These are phyloP conservation scores for Cinnamomum chago DNA, from an alignment of 164 flowering plant genomes.

Conservation along the genomic window DNA sequence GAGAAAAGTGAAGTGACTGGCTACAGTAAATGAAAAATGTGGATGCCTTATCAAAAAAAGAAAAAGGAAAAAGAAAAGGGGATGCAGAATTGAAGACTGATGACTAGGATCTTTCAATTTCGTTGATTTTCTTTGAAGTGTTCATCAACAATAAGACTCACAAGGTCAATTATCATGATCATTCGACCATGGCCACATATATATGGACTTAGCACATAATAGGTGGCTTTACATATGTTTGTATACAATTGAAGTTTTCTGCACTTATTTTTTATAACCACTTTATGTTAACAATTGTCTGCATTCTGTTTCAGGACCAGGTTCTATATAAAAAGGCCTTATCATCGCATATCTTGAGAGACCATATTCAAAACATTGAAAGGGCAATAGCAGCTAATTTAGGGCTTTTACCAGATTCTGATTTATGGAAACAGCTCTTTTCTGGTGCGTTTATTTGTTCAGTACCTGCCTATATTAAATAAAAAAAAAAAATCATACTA, in stretches of 20 bases:
- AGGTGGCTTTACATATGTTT: neutral
- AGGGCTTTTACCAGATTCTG: neutral
- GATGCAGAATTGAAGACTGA: too few relatives aligned
- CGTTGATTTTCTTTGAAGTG: too few relatives aligned
- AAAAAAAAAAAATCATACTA: neutral
- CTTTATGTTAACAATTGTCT: neutral
- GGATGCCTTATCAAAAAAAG: too few relatives aligned
- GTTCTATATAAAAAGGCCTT: slow-evolving; percentile 6
- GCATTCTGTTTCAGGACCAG: slow-evolving; percentile 11
- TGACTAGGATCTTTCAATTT: too few relatives aligned
- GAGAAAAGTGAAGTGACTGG: too few relatives aligned
- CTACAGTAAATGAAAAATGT: too few relatives aligned
- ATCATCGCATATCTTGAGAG: slow-evolving; percentile 8
- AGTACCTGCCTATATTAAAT: neutral
- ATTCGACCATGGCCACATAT: too few relatives aligned
- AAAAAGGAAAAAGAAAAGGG: too few relatives aligned
- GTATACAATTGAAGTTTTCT: neutral
- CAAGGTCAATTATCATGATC: too few relatives aligned
- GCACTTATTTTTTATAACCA: neutral
- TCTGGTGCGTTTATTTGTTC: slow-evolving; percentile 3
- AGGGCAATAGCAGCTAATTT: neutral
- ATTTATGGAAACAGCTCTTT: neutral
- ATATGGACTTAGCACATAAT: neutral
- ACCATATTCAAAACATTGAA: slow-evolving; percentile 13
- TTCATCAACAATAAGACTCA: too few relatives aligned